Evolutionary conservation across 2,329 filamentous ascomycete genomes (phyloP).

Genomic region (Penicillium hordei): DNA sequence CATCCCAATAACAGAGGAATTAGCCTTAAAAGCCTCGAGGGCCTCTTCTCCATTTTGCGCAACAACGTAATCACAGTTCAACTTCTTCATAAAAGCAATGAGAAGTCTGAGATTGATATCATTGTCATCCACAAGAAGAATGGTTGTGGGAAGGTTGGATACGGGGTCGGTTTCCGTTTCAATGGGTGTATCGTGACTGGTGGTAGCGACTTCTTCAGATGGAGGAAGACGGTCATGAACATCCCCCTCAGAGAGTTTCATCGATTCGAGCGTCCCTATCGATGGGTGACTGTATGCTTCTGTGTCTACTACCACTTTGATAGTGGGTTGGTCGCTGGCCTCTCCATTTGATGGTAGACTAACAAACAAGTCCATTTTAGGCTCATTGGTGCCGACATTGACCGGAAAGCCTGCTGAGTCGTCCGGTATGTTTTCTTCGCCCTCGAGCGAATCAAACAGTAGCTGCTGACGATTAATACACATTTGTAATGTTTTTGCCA

Average conservation of each 20-base stretch:
- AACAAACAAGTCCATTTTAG: neutral
- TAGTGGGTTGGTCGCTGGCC: neutral
- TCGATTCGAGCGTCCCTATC: no score
- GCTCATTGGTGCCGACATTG: neutral
- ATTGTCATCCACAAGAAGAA: constrained; percentile 42
- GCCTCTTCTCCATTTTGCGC: constrained; percentile 39
- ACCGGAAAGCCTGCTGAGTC: neutral
- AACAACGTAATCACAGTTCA: constrained; percentile 29
- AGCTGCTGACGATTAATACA: constrained; percentile 17
- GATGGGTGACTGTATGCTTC: neutral
- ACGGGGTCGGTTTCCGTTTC: no score
- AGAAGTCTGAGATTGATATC: constrained; percentile 35
- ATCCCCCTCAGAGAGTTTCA: neutral
- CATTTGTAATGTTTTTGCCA: constrained; percentile 27
- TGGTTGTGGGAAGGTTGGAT: neutral
- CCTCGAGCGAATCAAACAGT: neutral
- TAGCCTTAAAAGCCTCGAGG: constrained; percentile 27
- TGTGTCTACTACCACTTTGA: neutral
- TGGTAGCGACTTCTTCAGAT: neutral
- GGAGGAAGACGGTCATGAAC: neutral
- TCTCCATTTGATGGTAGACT: neutral
- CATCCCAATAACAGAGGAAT: constrained; percentile 1
- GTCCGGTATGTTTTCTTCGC: neutral
- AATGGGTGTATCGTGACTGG: neutral
- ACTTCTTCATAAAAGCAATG: constrained; percentile 31